A percentile compares a stretch with the other conserved stretches of the same genome.
Conservation (phyloP, 2,329 filamentous ascomycete species). For the Fusarium haematococcum region DNA sequence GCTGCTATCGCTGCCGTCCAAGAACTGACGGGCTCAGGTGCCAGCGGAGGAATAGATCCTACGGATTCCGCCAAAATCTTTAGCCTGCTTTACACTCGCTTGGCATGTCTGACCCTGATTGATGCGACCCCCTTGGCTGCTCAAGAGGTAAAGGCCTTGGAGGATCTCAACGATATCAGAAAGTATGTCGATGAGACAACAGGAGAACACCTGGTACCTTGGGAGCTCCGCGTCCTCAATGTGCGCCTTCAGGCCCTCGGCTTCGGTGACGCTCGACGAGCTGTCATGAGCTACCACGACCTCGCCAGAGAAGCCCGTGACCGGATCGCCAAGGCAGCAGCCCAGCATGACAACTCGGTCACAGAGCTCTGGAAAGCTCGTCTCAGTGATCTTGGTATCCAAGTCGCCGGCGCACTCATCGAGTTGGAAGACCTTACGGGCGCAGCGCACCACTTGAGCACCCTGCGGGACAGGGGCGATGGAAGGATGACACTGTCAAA, state of each 20-base stretch:
- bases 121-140: slow-evolving; percentile 77
- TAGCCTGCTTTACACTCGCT: slow-evolving; percentile 80
- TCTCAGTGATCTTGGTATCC: slow-evolving; percentile 79
- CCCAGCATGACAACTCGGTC: slow-evolving; percentile 63
- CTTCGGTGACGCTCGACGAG: slow-evolving; percentile 84
- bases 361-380: slow-evolving; percentile 76
- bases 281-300: slow-evolving; percentile 92
- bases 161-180: slow-evolving; percentile 68
- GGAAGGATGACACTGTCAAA: slow-evolving; percentile 60
- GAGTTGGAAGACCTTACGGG: slow-evolving; percentile 91
- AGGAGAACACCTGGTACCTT: slow-evolving; percentile 79
- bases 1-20: slow-evolving; percentile 77
- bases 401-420: slow-evolving; percentile 74
- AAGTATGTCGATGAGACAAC: slow-evolving; percentile 68
- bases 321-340: slow-evolving; percentile 62
- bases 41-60: slow-evolving; percentile 58
- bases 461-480: slow-evolving; percentile 59
- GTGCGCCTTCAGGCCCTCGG: slow-evolving; percentile 88
- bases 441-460: slow-evolving; percentile 78
- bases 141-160: slow-evolving; percentile 73
- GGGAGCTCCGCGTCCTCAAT: slow-evolving; percentile 85
- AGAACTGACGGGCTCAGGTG: slow-evolving; percentile 65
- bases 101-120: slow-evolving; percentile 85
- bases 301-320: slow-evolving; percentile 81
- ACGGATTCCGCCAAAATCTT: slow-evolving; percentile 77